phyloP scores from a whole-genome alignment of 2,329 filamentous ascomycete genomes.

The Curvularia sp. region DNA sequence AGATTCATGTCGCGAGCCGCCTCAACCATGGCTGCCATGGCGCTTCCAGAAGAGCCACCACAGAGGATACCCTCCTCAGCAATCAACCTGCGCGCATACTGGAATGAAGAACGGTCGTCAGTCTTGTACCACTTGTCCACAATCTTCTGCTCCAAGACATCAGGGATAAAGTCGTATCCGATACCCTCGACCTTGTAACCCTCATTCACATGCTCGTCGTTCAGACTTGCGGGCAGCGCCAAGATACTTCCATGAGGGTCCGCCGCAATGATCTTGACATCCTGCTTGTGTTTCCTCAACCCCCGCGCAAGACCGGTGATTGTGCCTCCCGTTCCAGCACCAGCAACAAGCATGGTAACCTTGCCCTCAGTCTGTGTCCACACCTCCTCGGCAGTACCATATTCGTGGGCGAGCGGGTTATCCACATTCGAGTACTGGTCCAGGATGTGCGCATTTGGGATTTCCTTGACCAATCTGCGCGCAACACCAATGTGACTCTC shows the following conservation, averaged over 20 bases:
- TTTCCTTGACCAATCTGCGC: constrained; percentile 86
- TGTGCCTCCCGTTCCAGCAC: constrained; percentile 93
- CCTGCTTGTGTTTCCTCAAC: constrained; percentile 82
- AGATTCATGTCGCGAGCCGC: constrained; percentile 80
- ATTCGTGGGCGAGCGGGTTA: constrained; percentile 93
- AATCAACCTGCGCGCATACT: constrained; percentile 87
- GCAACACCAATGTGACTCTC: constrained; percentile 98
- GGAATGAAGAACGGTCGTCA: constrained; percentile 88
- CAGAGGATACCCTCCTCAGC: constrained; percentile 93
- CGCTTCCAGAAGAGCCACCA: constrained; percentile 91
- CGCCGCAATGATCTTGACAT: constrained; percentile 88
- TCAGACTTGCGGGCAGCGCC: constrained; percentile 79
- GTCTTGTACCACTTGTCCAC: constrained; percentile 99
- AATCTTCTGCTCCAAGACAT: constrained; percentile 80
- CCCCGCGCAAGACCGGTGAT: constrained; percentile 89
- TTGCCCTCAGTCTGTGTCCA: constrained; percentile 88
- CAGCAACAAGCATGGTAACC: constrained; percentile 83
- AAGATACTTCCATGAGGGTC: constrained; percentile 93
- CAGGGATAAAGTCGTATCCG: constrained; percentile 96
- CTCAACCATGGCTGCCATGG: constrained; percentile 80
- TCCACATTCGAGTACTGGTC: constrained; percentile 94
- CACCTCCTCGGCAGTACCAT: constrained; percentile 94
- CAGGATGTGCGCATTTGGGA: constrained; percentile 95
- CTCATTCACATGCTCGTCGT: constrained; percentile 80
- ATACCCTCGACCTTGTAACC: constrained; percentile 98